Conservation (phyloP, 2,329 filamentous ascomycete species). For the Aspergillus sp. region DNA sequence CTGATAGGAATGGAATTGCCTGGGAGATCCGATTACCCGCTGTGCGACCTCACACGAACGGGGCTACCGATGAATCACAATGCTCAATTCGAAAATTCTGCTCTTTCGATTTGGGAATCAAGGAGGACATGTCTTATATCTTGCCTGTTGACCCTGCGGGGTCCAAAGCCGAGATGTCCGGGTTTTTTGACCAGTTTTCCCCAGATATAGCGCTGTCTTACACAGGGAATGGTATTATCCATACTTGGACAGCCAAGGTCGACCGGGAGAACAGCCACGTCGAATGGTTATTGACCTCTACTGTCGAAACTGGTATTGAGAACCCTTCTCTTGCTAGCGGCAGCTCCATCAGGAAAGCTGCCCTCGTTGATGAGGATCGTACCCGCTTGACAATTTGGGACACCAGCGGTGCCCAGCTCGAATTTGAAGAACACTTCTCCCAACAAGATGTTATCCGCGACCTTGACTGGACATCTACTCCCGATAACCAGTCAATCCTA, state of each 20-base stretch:
- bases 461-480: constrained; percentile 90
- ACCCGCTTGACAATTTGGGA: constrained; percentile 89
- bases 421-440: constrained; percentile 74
- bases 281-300: constrained; percentile 80
- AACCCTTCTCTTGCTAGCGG: constrained; percentile 77
- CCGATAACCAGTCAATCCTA: constrained; percentile 81
- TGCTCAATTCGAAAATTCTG: constrained; percentile 64
- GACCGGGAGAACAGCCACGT: constrained; percentile 58
- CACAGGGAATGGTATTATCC: constrained; percentile 68
- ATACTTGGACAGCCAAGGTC: constrained; percentile 81
- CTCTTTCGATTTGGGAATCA: constrained; percentile 62
- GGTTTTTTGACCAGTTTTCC: constrained; percentile 81
- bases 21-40: constrained; percentile 71
- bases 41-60: constrained; percentile 22
- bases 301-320: constrained; percentile 71
- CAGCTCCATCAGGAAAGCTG: constrained; percentile 82
- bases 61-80: constrained; percentile 31
- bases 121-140: constrained; percentile 56
- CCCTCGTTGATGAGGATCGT: constrained; percentile 70
- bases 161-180: constrained; percentile 65
- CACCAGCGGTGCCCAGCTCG: constrained; percentile 73
- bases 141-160: constrained; percentile 86
- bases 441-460: constrained; percentile 74
- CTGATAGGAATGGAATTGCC: constrained; percentile 72
- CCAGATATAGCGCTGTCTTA: constrained; percentile 85